A percentile compares a stretch with the other conserved stretches of the same genome.
Evolutionary conservation across 805 yeast genomes (phyloP).

Genomic region (Candida silvicultrix): DNA sequence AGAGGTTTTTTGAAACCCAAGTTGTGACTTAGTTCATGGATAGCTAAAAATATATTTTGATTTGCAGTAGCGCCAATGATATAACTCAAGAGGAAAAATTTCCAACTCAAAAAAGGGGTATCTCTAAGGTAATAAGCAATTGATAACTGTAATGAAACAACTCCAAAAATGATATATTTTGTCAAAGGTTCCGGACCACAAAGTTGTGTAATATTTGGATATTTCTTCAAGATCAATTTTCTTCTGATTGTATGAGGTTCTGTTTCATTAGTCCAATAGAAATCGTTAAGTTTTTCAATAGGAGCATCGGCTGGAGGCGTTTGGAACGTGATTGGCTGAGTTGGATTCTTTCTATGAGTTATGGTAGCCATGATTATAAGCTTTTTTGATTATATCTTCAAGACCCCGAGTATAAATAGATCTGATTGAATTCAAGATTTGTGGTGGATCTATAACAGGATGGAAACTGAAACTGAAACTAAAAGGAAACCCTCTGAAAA

Average conservation of each 20-base stretch:
- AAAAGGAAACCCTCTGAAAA: not conserved
- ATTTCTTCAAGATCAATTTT: constrained; percentile 61
- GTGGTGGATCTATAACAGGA: not conserved
- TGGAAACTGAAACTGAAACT: not conserved
- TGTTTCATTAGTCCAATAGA: constrained; percentile 75
- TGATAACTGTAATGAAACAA: constrained; percentile 61
- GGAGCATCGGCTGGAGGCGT: constrained; percentile 27
- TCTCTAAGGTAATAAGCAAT: constrained; percentile 58
- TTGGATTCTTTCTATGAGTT: constrained; percentile 22
- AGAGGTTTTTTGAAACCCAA: constrained; percentile 75
- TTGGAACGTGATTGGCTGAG: constrained; percentile 15
- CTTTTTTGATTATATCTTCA: not conserved
- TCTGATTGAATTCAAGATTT: too few relatives aligned
- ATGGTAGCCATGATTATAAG: constrained; percentile 19
- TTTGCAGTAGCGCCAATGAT: constrained; percentile 80
- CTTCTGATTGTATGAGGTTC: constrained; percentile 81
- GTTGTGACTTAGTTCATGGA: constrained; percentile 85
- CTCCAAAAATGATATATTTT: constrained; percentile 63
- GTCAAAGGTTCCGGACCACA: constrained; percentile 86
- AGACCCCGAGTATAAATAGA: too few relatives aligned
- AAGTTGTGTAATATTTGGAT: constrained; percentile 75
- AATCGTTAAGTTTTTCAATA: constrained; percentile 43
- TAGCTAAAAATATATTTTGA: constrained; percentile 80
- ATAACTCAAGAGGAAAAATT: constrained; percentile 61
- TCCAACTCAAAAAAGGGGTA: constrained; percentile 43